Evolutionary conservation across 768 basidiomycete species (phyloP).

Genomic region (Tylopilus subfusipes): DNA sequence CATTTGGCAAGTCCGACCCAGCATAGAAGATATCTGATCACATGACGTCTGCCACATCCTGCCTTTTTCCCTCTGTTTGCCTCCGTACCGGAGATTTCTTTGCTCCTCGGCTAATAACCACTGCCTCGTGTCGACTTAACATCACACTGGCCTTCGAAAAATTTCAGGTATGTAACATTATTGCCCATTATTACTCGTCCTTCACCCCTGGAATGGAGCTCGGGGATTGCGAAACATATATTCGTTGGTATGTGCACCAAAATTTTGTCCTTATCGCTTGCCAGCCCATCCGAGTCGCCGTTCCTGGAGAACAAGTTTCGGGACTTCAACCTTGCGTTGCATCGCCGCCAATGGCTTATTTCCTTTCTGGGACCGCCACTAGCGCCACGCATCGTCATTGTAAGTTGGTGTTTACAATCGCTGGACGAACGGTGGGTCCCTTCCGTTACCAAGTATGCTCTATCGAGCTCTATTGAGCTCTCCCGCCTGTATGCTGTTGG

Average conservation of each 20-base stretch:
- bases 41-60: conserved; percentile 13
- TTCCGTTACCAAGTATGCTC: conserved; percentile 2
- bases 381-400: not conserved
- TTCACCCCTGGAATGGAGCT: conserved; percentile 1
- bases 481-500: not conserved
- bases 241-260: not conserved
- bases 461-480: conserved; percentile 3
- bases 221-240: not conserved
- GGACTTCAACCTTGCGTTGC: conserved; percentile 21
- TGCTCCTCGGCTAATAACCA: conserved; percentile 19
- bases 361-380: conserved; percentile 14
- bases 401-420: not conserved
- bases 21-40: conserved; percentile 6
- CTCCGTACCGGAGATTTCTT: conserved; percentile 18
- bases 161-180: conserved; percentile 10
- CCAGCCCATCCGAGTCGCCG: not conserved
- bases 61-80: conserved; percentile 13
- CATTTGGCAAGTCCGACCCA: conserved; percentile 21
- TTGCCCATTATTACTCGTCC: not conserved
- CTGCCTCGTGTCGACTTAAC: conserved; percentile 11
- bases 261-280: not conserved
- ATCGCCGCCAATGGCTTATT: conserved; percentile 12
- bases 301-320: conserved; percentile 15
- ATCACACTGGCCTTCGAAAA: conserved; percentile 4
- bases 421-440: not conserved